A percentile compares a stretch with the other conserved stretches of the same genome.
These are phyloP conservation scores for Pythium vanterpoolii DNA, from an alignment of 352 stramenopile species.

Conservation along the genomic window DNA sequence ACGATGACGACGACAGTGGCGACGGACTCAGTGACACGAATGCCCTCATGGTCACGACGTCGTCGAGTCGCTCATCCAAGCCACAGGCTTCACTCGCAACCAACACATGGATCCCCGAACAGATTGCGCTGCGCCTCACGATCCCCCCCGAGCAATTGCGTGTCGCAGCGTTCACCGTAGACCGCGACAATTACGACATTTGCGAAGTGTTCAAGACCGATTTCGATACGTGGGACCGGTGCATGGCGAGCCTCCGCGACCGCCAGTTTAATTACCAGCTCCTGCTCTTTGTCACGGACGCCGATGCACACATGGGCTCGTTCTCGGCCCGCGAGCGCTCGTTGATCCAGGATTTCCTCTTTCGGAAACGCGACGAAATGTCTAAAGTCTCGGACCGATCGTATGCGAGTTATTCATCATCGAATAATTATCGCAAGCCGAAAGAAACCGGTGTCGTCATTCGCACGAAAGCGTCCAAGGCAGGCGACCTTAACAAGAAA, in stretches of 20 bases:
- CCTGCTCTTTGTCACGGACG: conserved; percentile 66
- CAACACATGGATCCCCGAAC: conserved; percentile 19
- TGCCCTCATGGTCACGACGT: conserved; percentile 3
- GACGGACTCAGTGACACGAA: conserved; percentile 10
- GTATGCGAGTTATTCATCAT: conserved; percentile 40
- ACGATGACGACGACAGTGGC: conserved; percentile 30
- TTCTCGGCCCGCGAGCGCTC: conserved; percentile 47
- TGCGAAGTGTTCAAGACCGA: conserved; percentile 48
- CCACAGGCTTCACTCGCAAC: not conserved
- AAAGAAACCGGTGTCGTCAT: conserved; percentile 80
- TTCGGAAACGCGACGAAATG: conserved; percentile 62
- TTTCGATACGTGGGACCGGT: conserved; percentile 28
- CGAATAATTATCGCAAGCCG: conserved; percentile 65
- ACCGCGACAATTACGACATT: conserved; percentile 63
- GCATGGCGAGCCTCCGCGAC: conserved; percentile 21
- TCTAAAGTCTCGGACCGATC: conserved; percentile 42
- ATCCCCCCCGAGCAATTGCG: conserved; percentile 50
- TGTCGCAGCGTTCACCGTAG: conserved; percentile 59
- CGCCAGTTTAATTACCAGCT: conserved; percentile 53
- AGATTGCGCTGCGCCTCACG: conserved; percentile 29
- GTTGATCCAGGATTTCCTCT: conserved; percentile 52
- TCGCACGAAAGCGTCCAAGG: conserved; percentile 60
- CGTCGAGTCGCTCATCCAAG: conserved; percentile 4
- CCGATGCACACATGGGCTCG: conserved; percentile 28
- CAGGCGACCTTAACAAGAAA: conserved; percentile 52